These are phyloP conservation scores for Gymnopilus dilepis DNA, from an alignment of 768 basidiomycete genomes.

Conservation along the genomic window DNA sequence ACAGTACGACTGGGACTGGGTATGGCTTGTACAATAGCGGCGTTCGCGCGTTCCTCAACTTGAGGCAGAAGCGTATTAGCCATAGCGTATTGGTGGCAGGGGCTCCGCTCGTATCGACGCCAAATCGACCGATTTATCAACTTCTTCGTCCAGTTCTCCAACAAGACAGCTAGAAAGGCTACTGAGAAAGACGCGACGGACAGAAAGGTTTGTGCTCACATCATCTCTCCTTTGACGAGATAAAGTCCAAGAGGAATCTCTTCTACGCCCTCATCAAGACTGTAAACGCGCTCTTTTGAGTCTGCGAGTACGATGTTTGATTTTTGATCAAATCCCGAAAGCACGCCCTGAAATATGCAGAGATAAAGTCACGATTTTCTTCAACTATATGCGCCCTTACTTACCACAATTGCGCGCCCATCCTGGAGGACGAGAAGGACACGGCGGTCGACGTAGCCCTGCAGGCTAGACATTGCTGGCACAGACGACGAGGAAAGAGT, in stretches of 20 bases:
- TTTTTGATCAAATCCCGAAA: constrained; percentile 94
- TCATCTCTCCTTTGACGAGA: constrained; percentile 98
- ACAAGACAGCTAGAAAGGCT: constrained; percentile 61
- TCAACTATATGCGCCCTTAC: constrained; percentile 32
- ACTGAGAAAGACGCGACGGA: constrained; percentile 11
- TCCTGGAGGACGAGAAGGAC: constrained; percentile 96
- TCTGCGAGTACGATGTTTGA: constrained; percentile 96
- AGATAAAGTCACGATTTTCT: not conserved
- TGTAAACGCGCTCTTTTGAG: constrained; percentile 92
- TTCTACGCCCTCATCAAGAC: constrained; percentile 89
- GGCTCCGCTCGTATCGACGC: constrained; percentile 87
- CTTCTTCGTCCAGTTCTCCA: constrained; percentile 83
- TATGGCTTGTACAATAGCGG: not conserved
- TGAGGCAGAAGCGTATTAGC: constrained; percentile 24
- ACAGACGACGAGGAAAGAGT: constrained; percentile 20
- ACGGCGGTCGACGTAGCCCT: constrained; percentile 91
- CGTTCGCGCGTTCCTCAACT: not conserved
- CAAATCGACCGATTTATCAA: constrained; percentile 78
- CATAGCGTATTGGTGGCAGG: constrained; percentile 81
- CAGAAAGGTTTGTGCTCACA: constrained; percentile 60
- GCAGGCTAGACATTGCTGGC: constrained; percentile 79
- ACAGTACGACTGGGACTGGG: not conserved
- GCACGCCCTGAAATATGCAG: constrained; percentile 64
- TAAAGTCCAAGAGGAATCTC: constrained; percentile 95
- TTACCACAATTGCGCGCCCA: constrained; percentile 90